A percentile compares a stretch with the other conserved stretches of the same genome.
These are phyloP conservation scores for Solanum hybrid DNA, from an alignment of 305 asterid species.

Conservation along the genomic window DNA sequence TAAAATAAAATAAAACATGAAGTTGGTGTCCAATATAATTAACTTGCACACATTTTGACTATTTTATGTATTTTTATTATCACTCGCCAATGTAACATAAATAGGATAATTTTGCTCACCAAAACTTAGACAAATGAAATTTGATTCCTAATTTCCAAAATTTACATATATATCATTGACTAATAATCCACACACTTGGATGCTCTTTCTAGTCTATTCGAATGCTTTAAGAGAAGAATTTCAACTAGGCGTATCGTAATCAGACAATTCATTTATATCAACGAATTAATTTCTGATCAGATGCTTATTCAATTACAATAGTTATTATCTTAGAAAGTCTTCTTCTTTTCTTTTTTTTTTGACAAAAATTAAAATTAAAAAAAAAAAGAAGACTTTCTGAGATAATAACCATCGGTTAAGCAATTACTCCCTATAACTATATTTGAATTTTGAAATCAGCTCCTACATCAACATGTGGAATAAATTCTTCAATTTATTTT, in stretches of 20 bases:
- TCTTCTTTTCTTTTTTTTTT: not conserved
- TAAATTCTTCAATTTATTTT: conserved; percentile 9
- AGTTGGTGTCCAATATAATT: not conserved
- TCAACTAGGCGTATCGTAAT: conserved; percentile 45
- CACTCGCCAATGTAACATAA: not conserved
- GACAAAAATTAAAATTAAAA: not conserved
- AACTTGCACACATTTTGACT: not conserved
- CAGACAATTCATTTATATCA: conserved; percentile 12
- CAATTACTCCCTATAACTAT: not conserved
- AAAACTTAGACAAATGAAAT: not conserved
- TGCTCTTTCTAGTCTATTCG: conserved; percentile 28
- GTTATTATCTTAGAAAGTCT: not conserved
- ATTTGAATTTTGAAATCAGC: not conserved
- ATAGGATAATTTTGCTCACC: not conserved
- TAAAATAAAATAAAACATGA: not conserved
- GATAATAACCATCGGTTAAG: not conserved
- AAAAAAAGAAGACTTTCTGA: not conserved
- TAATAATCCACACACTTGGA: not conserved
- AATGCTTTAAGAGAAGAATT: conserved; percentile 33
- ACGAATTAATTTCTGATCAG: not conserved
- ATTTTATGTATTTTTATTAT: not conserved
- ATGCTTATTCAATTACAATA: not conserved
- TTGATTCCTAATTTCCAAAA: not conserved
- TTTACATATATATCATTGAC: not conserved
- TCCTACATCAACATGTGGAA: conserved; percentile 21